These are phyloP conservation scores for Westerdykella aurantiaca DNA, from an alignment of 2,329 filamentous ascomycete genomes.

Conservation along the genomic window DNA sequence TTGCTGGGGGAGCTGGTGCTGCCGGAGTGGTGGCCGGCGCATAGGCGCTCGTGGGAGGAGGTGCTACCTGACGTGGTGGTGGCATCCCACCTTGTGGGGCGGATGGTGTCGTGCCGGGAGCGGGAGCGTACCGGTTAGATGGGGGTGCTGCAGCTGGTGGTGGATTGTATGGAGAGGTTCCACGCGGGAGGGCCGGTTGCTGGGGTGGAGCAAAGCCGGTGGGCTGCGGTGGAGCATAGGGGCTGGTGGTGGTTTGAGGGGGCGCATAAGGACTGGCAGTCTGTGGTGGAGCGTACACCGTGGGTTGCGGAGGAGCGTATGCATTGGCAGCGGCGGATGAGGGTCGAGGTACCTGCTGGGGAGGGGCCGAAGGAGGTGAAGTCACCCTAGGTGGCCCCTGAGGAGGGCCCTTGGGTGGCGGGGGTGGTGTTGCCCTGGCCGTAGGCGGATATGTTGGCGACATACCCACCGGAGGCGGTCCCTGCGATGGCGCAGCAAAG, in stretches of 20 bases:
- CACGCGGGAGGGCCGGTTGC: slow-evolving; percentile 62
- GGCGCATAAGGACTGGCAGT: slow-evolving; percentile 57
- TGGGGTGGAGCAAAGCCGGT: slow-evolving; percentile 42
- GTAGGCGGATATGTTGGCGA: slow-evolving; percentile 53
- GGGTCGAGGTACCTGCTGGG: slow-evolving; percentile 37
- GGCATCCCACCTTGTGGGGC: slow-evolving; percentile 35
- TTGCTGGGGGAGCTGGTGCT: slow-evolving; percentile 42
- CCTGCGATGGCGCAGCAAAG: slow-evolving; percentile 45
- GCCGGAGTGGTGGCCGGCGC: slow-evolving; percentile 25
- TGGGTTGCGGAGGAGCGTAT: slow-evolving; percentile 55
- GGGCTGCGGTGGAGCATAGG: slow-evolving; percentile 55
- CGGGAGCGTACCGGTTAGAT: slow-evolving; percentile 58
- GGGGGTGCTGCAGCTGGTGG: slow-evolving; percentile 63
- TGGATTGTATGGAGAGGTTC: slow-evolving; percentile 79
- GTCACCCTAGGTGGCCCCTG: slow-evolving; percentile 50
- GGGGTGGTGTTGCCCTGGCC: slow-evolving; percentile 62
- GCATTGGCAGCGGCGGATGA: slow-evolving; percentile 54
- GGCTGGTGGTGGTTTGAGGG: slow-evolving; percentile 49
- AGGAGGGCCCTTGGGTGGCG: slow-evolving; percentile 69
- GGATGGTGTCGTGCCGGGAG: slow-evolving; percentile 53
- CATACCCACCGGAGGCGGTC: slow-evolving; percentile 52
- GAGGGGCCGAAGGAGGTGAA: slow-evolving; percentile 57
- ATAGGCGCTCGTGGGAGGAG: slow-evolving; percentile 32
- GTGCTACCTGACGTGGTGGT: slow-evolving; percentile 41
- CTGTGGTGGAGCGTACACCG: slow-evolving; percentile 53